These are phyloP conservation scores for Fusarium hostae DNA, from an alignment of 2,329 filamentous ascomycete genomes.

Conservation along the genomic window DNA sequence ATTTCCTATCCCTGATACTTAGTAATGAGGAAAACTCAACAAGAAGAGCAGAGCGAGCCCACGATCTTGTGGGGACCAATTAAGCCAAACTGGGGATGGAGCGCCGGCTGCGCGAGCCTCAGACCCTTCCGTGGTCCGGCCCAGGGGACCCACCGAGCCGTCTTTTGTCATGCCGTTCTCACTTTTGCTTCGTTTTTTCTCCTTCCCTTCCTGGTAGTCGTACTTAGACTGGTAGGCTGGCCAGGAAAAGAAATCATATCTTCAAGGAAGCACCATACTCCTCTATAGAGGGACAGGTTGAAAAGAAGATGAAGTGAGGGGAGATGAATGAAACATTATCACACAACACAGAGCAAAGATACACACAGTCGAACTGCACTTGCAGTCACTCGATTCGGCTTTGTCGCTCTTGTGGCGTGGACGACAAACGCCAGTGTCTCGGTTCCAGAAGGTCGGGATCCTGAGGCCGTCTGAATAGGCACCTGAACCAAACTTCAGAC, in stretches of 20 bases:
- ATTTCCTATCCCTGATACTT: neutral
- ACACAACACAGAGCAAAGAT: neutral
- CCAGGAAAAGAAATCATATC: neutral
- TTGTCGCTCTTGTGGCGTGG: constrained; percentile 15
- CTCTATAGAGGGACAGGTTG: neutral
- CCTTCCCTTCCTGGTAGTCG: neutral
- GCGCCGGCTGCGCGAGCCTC: constrained; percentile 15
- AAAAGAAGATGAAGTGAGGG: neutral
- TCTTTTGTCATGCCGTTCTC: neutral
- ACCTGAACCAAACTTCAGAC: neutral
- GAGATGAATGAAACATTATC: neutral
- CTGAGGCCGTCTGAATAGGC: neutral
- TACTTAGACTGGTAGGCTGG: neutral
- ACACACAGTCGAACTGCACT: constrained; percentile 1
- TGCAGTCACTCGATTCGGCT: constrained; percentile 1
- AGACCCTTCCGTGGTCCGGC: constrained; percentile 18
- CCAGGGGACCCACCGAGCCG: constrained; percentile 4
- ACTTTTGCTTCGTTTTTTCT: neutral
- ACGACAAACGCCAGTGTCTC: constrained; percentile 27
- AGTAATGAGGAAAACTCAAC: neutral
- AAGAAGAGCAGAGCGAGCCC: constrained; percentile 1
- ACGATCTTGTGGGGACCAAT: constrained; percentile 17
- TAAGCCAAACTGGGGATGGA: constrained; percentile 1
- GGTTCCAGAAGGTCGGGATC: constrained; percentile 28
- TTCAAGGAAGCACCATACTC: neutral